phyloP scores from a whole-genome alignment of 2,329 filamentous ascomycete genomes.

The Aureobasidium mangrovei region DNA sequence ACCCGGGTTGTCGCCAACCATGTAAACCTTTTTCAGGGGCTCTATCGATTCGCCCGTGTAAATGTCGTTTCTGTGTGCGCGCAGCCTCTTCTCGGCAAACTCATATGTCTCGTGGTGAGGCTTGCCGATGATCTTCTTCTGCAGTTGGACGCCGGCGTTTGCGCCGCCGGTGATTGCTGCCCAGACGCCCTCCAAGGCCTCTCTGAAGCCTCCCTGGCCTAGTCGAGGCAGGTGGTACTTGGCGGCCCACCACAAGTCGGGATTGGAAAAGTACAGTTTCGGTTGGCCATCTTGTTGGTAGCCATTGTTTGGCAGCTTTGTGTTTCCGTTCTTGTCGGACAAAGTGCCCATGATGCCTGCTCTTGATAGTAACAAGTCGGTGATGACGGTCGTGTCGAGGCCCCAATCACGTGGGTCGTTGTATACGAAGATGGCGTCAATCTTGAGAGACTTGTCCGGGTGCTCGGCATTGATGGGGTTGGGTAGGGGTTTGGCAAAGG shows the following conservation, averaged over 20 bases:
- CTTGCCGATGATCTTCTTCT: constrained; percentile 70
- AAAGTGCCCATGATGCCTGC: constrained; percentile 74
- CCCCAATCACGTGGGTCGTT: constrained; percentile 97
- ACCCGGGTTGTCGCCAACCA: constrained; percentile 63
- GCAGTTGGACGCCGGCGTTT: constrained; percentile 39
- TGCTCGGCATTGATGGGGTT: constrained; percentile 36
- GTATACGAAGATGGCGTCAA: constrained; percentile 88
- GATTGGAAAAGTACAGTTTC: constrained; percentile 76
- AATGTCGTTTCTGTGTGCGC: constrained; percentile 47
- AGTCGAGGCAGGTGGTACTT: constrained; percentile 76
- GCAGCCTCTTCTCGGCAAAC: constrained; percentile 70
- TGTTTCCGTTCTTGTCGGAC: constrained; percentile 60
- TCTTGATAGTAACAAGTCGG: constrained; percentile 72
- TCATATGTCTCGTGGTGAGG: constrained; percentile 68
- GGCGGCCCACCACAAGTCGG: constrained; percentile 83
- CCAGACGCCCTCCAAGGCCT: constrained; percentile 75
- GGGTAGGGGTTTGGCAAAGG: constrained; percentile 51
- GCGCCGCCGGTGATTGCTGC: constrained; percentile 55
- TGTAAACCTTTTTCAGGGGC: constrained; percentile 70
- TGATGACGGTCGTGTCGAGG: constrained; percentile 74
- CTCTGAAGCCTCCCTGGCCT: constrained; percentile 84
- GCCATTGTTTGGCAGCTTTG: constrained; percentile 58
- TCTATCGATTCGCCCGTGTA: constrained; percentile 29
- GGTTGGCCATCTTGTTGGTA: constrained; percentile 79
- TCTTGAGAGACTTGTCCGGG: constrained; percentile 52